Evolutionary conservation across 2,329 filamentous ascomycete genomes (phyloP).

Genomic region (Meredithiella fracta): DNA sequence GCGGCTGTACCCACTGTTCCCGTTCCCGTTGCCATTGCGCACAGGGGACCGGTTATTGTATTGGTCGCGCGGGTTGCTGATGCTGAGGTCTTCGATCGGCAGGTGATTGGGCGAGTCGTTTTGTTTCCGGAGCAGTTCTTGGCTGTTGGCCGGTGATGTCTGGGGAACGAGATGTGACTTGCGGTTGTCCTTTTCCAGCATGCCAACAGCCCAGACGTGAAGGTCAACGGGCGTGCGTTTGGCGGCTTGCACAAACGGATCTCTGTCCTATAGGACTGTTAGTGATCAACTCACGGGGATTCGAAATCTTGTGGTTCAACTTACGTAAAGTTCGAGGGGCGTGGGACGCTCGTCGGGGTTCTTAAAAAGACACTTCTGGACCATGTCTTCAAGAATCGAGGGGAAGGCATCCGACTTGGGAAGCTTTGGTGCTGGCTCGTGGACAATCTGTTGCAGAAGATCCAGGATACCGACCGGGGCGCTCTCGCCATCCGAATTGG

Average conservation of each 20-base stretch:
- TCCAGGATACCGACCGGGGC: slow-evolving; percentile 91
- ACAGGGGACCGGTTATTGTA: slow-evolving; percentile 32
- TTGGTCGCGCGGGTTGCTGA: slow-evolving; percentile 29
- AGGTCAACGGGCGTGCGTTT: slow-evolving; percentile 93
- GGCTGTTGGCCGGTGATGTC: slow-evolving; percentile 53
- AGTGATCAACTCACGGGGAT: not conserved
- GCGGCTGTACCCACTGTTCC: slow-evolving; percentile 17
- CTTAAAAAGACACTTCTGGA: slow-evolving; percentile 88
- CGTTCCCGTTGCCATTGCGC: slow-evolving; percentile 30
- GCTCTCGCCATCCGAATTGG: slow-evolving; percentile 54
- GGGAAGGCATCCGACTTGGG: slow-evolving; percentile 98
- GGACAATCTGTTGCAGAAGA: slow-evolving; percentile 89
- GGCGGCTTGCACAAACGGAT: slow-evolving; percentile 87
- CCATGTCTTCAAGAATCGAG: slow-evolving; percentile 86
- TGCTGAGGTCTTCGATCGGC: slow-evolving; percentile 27
- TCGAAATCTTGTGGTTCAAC: slow-evolving; percentile 24
- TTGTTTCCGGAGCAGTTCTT: slow-evolving; percentile 52
- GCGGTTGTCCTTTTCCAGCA: slow-evolving; percentile 91
- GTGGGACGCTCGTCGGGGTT: slow-evolving; percentile 77
- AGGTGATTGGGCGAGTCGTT: slow-evolving; percentile 37
- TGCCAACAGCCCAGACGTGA: slow-evolving; percentile 77
- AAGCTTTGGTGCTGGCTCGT: slow-evolving; percentile 82
- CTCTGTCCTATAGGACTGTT: slow-evolving; percentile 48
- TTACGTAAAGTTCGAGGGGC: slow-evolving; percentile 79
- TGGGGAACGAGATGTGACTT: slow-evolving; percentile 82